These are phyloP conservation scores for Fusarium aywerte DNA, from an alignment of 2,329 filamentous ascomycete genomes.

Conservation along the genomic window DNA sequence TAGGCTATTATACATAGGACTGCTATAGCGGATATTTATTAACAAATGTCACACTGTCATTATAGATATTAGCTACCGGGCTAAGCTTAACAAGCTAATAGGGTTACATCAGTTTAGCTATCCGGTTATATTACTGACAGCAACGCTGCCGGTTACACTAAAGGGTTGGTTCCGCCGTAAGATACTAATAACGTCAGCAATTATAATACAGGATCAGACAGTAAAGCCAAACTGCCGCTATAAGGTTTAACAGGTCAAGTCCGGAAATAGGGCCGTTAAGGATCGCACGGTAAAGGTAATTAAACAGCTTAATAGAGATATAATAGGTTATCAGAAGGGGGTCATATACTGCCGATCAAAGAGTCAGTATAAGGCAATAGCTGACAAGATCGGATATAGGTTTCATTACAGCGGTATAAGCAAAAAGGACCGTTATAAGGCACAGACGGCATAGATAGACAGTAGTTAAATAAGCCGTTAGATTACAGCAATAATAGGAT, in stretches of 20 bases:
- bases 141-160: not conserved
- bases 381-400: not conserved
- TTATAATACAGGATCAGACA: not conserved
- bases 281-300: not conserved
- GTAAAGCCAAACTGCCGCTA: not conserved
- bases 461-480: not conserved
- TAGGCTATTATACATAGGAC: not conserved
- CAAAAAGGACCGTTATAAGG: not conserved
- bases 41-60: not conserved
- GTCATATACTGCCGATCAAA: not conserved
- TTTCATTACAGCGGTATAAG: not conserved
- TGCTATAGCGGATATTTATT: not conserved
- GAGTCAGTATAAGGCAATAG: not conserved
- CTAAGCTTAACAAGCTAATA: not conserved
- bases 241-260: not conserved
- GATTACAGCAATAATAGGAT: not conserved
- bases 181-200: not conserved
- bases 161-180: not conserved
- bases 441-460: not conserved
- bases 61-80: not conserved
- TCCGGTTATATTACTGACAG: not conserved
- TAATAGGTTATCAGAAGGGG: not conserved
- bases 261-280: not conserved
- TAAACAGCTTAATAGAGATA: not conserved
- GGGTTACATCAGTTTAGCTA: not conserved